Base-by-base conservation (phyloP, 2,329 filamentous ascomycete species). In the Elsinoe batatas region DNA sequence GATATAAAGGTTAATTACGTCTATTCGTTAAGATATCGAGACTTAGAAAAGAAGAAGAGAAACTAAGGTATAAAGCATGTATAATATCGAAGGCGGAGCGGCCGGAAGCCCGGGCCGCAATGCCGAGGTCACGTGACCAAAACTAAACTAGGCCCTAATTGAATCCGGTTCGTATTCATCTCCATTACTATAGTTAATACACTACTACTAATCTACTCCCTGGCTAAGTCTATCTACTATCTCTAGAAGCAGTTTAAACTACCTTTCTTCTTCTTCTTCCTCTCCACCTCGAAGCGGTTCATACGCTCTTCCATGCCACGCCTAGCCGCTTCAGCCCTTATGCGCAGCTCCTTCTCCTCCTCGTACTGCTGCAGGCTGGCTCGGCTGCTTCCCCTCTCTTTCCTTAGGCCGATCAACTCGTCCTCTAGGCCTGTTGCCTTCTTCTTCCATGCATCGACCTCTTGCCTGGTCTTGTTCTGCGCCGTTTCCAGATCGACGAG, bases 181-280 rank as follows among this genome's bases (percentile, higher is more conserved):
- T n/a, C n/a, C n/a, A n/a, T n/a, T n/a, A n/a, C n/a, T n/a, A 15
- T 49, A 4, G 22, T 13, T 7, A 49, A 7, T 5, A 49, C 26
- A 13, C 15, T 17, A 2, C 17, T 17, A 3, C 30, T 5, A 3
- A 26, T 51, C 47, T 15, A 22, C 11, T 35, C 33, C 33, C 12
- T 37, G 2, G 18, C 47, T 5, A 37, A 12, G 13, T 20, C 36
- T 1, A 42, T 15, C 51, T 32, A 58, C 61, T 60, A 62, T 58
- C 58, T 57, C 64, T 89, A 96, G 78, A 98, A 98, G 80, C 93
- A 98, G 76, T 96, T 97, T 72, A 98, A 79, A 63, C 87, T 91
- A 65, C 86, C 83, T 80, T 95, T 95, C 80, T 91, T 95, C 78
- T 94, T 93, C 75, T 87, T 85, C 74, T 87, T 85, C 72, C 85